Evolutionary conservation across 768 basidiomycete genomes (phyloP), one percentile per base, ranked within the genome.

Genomic region (Tephrocybe sp.): DNA sequence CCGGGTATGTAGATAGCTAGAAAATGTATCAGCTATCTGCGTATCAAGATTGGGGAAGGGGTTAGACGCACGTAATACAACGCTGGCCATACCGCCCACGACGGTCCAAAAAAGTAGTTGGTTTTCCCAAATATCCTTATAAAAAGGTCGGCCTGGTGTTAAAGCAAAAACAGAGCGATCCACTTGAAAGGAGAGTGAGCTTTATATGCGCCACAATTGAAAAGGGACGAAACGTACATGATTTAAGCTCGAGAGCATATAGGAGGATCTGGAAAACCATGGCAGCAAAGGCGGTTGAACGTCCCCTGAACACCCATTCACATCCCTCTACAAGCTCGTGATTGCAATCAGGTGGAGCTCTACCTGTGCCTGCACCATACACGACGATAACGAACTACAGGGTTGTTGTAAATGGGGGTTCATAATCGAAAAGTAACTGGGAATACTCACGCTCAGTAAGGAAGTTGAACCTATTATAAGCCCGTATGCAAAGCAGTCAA

Each of bases 1-100:
- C 64, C 62, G 13, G 72, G 71, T 38, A 72, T 62, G 45, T 72
- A 74, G 33, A 72, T 67, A 8, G 69, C 71, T 70, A 45, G 19
- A 47, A 5, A 36, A 14, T 7, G 6, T n/a, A 6, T 41, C 8
- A 42, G 17, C 43, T 26, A 23, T 47, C 19, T 23, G 31, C 4
- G 45, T 10, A 16, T 11, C 32, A 20, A 23, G 33, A 10, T 16
- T n/a, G 11, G n/a, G 44, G 14, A 34, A 51, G 17, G 19, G 31
- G 9, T 26, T 4, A 16, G 31, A 68, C 71, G 60, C 46, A 71
- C 70, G 70, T 30, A 71, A 51, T 9, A 72, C 67, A 5, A 71
- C 71, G 42, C 69, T 71, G 34, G 61, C 55, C 67, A 72, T 71
- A 5, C 68, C 70, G 26, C 59, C 61, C 9, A 69, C 19, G 10